A percentile compares a stretch with the other conserved stretches of the same genome.
phyloP scores from a whole-genome alignment of 148 eudicot genomes.

The Agrostemma githago region DNA sequence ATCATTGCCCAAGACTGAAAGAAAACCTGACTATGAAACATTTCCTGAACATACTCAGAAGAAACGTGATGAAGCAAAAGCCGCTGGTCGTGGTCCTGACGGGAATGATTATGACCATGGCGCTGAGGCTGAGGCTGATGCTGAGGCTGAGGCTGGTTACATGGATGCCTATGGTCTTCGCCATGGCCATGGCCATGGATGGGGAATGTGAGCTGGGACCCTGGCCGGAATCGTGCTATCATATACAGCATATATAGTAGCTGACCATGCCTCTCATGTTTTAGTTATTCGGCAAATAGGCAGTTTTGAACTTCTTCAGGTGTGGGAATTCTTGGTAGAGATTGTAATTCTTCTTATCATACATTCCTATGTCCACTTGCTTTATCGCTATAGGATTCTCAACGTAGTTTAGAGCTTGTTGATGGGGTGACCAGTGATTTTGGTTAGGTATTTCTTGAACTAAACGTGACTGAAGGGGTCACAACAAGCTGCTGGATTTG shows the following conservation, averaged over 20 bases:
- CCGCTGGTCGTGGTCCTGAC: constrained; percentile 27
- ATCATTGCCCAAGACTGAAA: constrained; percentile 57
- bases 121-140: constrained; percentile 13
- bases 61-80: constrained; percentile 44
- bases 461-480: neutral
- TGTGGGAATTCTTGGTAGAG: constrained; percentile 7
- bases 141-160: constrained; percentile 24
- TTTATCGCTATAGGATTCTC: neutral
- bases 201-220: constrained; percentile 25
- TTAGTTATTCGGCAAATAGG: constrained; percentile 1
- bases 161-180: constrained; percentile 37
- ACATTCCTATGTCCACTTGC: neutral
- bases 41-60: constrained; percentile 60
- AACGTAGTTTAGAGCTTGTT: neutral
- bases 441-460: neutral
- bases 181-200: constrained; percentile 38
- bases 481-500: neutral
- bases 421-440: neutral
- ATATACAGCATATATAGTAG: neutral
- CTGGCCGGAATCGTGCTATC: neutral
- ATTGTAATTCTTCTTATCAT: neutral
- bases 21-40: constrained; percentile 46
- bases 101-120: constrained; percentile 31
- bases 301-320: neutral
- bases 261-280: neutral